Percentiles rank a stretch among this genome's conserved stretches.
These are phyloP conservation scores for Pseudoneurospora amorphoporcata DNA, from an alignment of 495 filamentous ascomycete genomes.

Conservation along the genomic window DNA sequence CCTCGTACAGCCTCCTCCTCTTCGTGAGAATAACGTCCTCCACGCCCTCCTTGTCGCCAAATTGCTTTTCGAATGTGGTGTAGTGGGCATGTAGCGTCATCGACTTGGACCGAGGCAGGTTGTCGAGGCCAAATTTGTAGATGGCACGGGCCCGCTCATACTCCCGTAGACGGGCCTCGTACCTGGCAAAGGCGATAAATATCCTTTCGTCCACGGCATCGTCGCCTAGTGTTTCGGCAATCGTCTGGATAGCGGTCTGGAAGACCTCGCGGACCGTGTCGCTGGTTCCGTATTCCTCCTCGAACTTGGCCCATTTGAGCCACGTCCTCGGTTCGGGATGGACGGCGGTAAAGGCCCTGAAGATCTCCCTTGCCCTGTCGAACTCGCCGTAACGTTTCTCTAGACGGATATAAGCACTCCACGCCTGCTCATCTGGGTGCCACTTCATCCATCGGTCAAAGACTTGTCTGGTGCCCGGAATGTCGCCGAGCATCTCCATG, in stretches of 20 bases:
- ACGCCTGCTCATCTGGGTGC: slow-evolving; percentile 93
- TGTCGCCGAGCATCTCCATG: slow-evolving; percentile 93
- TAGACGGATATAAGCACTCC: slow-evolving; percentile 91
- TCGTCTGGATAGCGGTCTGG: slow-evolving; percentile 74
- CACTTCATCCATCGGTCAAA: slow-evolving; percentile 98
- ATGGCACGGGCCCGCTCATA: slow-evolving; percentile 92
- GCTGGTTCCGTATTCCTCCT: slow-evolving; percentile 86
- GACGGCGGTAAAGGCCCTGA: slow-evolving; percentile 82
- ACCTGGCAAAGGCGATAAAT: slow-evolving; percentile 86
- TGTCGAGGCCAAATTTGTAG: slow-evolving; percentile 92
- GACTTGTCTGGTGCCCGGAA: slow-evolving; percentile 84
- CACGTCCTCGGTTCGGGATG: slow-evolving; percentile 94
- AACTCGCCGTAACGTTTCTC: slow-evolving; percentile 93
- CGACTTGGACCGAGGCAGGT: slow-evolving; percentile 79
- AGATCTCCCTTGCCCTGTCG: slow-evolving; percentile 73
- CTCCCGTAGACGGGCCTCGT: slow-evolving; percentile 88
- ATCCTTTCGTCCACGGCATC: slow-evolving; percentile 95
- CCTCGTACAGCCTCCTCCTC: slow-evolving; percentile 85
- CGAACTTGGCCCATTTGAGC: slow-evolving; percentile 98
- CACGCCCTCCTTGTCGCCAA: slow-evolving; percentile 84
- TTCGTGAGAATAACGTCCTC: slow-evolving; percentile 96
- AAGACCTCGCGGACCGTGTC: slow-evolving; percentile 91
- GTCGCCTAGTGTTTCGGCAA: slow-evolving; percentile 86
- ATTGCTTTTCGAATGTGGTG: slow-evolving; percentile 97
- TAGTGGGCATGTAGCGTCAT: slow-evolving; percentile 80